Percentiles rank a stretch among this genome's conserved stretches.
These are phyloP conservation scores for Cytospora piceicola DNA, from an alignment of 2,329 filamentous ascomycete genomes.

Conservation along the genomic window DNA sequence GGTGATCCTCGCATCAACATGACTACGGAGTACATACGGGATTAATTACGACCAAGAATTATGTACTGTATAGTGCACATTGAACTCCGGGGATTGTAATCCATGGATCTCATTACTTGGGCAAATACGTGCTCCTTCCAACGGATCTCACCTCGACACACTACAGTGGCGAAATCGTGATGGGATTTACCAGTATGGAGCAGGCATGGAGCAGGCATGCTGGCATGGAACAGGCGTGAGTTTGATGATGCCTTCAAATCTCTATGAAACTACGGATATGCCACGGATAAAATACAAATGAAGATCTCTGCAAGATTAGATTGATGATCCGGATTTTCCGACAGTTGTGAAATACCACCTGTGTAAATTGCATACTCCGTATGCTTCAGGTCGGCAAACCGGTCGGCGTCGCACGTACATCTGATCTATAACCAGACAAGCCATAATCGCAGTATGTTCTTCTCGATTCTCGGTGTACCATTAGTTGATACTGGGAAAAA, in stretches of 20 bases:
- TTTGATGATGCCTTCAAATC: neutral
- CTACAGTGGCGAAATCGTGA: neutral
- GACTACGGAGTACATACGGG: neutral
- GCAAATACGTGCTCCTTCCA: neutral
- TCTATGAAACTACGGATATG: neutral
- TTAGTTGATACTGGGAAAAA: too few relatives aligned
- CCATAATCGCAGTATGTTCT: neutral
- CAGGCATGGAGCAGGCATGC: neutral
- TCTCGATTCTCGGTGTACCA: too few relatives aligned
- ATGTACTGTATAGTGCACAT: neutral
- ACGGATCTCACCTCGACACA: neutral
- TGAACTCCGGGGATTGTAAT: neutral
- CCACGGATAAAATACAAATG: neutral
- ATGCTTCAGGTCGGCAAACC: neutral
- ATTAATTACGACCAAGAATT: neutral
- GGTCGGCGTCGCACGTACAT: too few relatives aligned
- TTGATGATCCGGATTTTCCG: neutral
- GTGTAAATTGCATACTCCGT: too few relatives aligned
- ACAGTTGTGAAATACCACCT: neutral
- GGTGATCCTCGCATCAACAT: conserved; percentile 18
- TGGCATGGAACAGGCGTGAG: neutral
- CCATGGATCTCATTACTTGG: too few relatives aligned
- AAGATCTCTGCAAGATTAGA: neutral
- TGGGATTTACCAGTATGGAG: too few relatives aligned
- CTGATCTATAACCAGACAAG: too few relatives aligned